Conservation (phyloP, 2,329 filamentous ascomycete genomes). For the Xylaria polymorpha region DNA sequence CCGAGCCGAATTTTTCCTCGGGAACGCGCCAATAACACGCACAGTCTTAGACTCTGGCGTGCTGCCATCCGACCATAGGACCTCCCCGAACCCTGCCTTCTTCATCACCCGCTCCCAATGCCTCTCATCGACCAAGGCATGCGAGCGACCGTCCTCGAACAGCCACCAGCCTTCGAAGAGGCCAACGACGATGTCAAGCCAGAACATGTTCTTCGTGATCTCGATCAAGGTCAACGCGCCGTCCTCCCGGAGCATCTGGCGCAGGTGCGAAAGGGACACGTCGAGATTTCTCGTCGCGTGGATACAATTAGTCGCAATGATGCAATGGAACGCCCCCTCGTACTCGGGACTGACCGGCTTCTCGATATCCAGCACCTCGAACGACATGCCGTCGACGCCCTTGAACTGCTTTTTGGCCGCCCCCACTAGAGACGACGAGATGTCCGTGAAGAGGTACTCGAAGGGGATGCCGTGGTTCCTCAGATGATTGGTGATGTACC, state of each 20-base stretch:
- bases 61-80: conserved; percentile 28
- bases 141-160: conserved; percentile 24
- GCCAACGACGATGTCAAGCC: conserved; percentile 30
- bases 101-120: conserved; percentile 23
- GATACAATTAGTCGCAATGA: conserved; percentile 31
- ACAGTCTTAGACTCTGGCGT: conserved; percentile 27
- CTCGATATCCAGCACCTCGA: conserved; percentile 27
- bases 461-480: conserved; percentile 24
- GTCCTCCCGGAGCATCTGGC: conserved; percentile 27
- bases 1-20: neutral
- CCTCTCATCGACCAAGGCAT: conserved; percentile 26
- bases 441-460: conserved; percentile 32
- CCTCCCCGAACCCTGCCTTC: conserved; percentile 22
- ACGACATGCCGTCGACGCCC: conserved; percentile 18
- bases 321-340: conserved; percentile 15
- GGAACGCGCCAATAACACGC: conserved; percentile 26
- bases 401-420: conserved; percentile 22
- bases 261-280: conserved; percentile 16
- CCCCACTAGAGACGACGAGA: conserved; percentile 25
- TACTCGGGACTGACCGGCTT: neutral
- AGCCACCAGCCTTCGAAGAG: conserved; percentile 33
- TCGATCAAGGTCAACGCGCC: conserved; percentile 29
- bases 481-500: conserved; percentile 23
- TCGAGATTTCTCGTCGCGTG: conserved; percentile 30
- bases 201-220: conserved; percentile 32